Evolutionary conservation across 2,329 filamentous ascomycete genomes (phyloP).

Genomic region (Exophiala aquamarina): DNA sequence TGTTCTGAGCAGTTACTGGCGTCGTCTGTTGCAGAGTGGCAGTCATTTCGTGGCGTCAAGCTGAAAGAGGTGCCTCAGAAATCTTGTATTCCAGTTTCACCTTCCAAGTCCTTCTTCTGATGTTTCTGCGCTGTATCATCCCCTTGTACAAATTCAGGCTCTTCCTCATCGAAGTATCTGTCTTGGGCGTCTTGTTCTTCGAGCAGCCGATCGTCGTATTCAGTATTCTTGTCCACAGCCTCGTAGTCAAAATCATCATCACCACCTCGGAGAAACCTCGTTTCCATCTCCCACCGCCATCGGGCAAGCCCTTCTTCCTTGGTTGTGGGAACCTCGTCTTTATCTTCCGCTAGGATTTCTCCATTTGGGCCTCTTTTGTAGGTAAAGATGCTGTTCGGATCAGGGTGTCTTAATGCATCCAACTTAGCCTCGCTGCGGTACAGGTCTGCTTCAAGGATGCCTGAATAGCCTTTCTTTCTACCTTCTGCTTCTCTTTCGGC

Average conservation of each 20-base stretch:
- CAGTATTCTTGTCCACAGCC: conserved; percentile 68
- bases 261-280: conserved; percentile 71
- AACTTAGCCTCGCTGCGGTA: conserved; percentile 75
- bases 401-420: conserved; percentile 57
- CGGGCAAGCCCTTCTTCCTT: conserved; percentile 66
- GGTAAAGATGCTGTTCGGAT: conserved; percentile 50
- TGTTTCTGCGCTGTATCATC: conserved; percentile 27
- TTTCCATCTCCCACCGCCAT: conserved; percentile 71
- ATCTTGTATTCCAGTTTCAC: conserved; percentile 72
- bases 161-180: conserved; percentile 77
- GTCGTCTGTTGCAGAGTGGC: too few species aligned
- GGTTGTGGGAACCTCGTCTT: conserved; percentile 56
- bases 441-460: conserved; percentile 74
- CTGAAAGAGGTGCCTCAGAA: conserved; percentile 49
- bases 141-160: conserved; percentile 60
- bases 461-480: conserved; percentile 72
- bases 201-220: conserved; percentile 65
- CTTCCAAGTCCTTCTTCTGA: conserved; percentile 33
- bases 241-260: conserved; percentile 79
- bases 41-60: too few species aligned
- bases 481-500: conserved; percentile 53
- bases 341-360: conserved; percentile 59
- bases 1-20: too few species aligned
- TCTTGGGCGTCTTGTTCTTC: conserved; percentile 67
- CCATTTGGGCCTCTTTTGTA: conserved; percentile 54